A percentile compares a stretch with the other conserved stretches of the same genome.
phyloP scores from a whole-genome alignment of 2,329 filamentous ascomycete genomes.

The Eutypella sp. region DNA sequence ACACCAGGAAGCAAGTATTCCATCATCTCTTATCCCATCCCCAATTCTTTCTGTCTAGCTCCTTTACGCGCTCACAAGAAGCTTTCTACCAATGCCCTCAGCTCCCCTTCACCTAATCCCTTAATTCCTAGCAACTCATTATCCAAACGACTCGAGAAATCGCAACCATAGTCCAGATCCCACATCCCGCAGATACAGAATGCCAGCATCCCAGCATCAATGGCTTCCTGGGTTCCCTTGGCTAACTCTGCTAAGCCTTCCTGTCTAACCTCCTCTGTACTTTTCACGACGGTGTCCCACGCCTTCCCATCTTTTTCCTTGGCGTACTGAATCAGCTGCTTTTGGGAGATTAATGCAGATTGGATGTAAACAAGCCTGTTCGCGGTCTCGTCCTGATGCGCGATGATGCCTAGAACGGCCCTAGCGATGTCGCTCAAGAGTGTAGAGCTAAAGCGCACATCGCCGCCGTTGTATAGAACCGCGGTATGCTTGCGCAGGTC shows the following conservation, averaged over 20 bases:
- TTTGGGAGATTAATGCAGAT: slow-evolving; percentile 28
- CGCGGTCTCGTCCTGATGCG: slow-evolving; percentile 27
- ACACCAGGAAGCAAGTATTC: not conserved
- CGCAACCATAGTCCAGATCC: slow-evolving; percentile 23
- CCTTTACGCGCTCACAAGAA: slow-evolving; percentile 1
- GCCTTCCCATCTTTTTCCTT: slow-evolving; percentile 26
- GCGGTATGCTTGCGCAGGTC: slow-evolving; percentile 23
- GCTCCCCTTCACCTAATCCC: slow-evolving; percentile 19
- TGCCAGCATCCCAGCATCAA: slow-evolving; percentile 18
- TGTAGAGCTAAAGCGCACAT: slow-evolving; percentile 26
- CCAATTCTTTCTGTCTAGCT: too few relatives aligned
- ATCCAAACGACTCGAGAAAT: slow-evolving; percentile 27
- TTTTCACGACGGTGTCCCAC: slow-evolving; percentile 17
- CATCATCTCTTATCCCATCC: not conserved
- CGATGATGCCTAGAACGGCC: slow-evolving; percentile 26
- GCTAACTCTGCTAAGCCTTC: slow-evolving; percentile 23
- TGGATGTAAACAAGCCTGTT: slow-evolving; percentile 33
- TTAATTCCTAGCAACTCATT: slow-evolving; percentile 31
- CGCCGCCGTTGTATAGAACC: slow-evolving; percentile 29
- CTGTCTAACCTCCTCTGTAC: slow-evolving; percentile 23
- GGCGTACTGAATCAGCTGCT: slow-evolving; percentile 28
- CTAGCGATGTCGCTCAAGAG: slow-evolving; percentile 25
- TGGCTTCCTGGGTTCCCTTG: slow-evolving; percentile 13
- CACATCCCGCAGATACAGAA: slow-evolving; percentile 25
- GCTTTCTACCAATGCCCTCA: slow-evolving; percentile 22